A percentile compares a stretch with the other conserved stretches of the same genome.
Evolutionary conservation across 805 yeast species (phyloP).

Genomic region (Ogataea corticis): DNA sequence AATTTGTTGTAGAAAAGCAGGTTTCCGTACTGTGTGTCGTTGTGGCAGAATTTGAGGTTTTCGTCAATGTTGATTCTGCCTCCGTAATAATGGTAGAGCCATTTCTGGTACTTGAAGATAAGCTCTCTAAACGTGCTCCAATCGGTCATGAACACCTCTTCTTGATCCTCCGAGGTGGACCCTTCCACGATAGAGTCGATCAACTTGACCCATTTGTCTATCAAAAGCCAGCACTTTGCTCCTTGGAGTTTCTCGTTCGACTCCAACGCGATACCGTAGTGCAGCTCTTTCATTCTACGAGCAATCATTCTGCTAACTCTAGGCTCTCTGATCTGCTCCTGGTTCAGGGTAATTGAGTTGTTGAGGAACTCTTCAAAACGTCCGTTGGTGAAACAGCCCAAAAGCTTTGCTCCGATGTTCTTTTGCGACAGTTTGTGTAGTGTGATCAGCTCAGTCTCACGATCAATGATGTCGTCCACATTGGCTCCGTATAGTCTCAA

Average conservation of each 20-base stretch:
- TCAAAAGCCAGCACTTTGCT: slow-evolving; percentile 68
- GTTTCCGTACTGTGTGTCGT: slow-evolving; percentile 96
- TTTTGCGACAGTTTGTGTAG: slow-evolving; percentile 71
- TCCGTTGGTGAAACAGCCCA: slow-evolving; percentile 91
- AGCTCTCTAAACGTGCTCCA: slow-evolving; percentile 51
- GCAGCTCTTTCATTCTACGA: slow-evolving; percentile 94
- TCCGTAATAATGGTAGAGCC: slow-evolving; percentile 59
- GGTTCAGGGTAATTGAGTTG: slow-evolving; percentile 75
- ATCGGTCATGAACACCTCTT: slow-evolving; percentile 42
- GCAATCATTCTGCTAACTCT: slow-evolving; percentile 82
- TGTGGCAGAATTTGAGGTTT: slow-evolving; percentile 82
- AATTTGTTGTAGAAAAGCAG: slow-evolving; percentile 53
- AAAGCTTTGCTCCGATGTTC: slow-evolving; percentile 82
- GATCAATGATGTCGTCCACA: slow-evolving; percentile 80
- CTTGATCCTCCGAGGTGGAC: slow-evolving; percentile 37
- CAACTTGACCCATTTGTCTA: slow-evolving; percentile 67
- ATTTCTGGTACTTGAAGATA: slow-evolving; percentile 55
- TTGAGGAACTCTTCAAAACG: slow-evolving; percentile 90
- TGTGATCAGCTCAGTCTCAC: slow-evolving; percentile 74
- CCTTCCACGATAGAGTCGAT: slow-evolving; percentile 46
- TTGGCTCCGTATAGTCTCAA: slow-evolving; percentile 87
- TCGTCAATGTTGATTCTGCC: slow-evolving; percentile 40
- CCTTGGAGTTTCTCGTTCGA: slow-evolving; percentile 56
- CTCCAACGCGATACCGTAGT: slow-evolving; percentile 70
- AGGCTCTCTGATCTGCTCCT: slow-evolving; percentile 71